These are phyloP conservation scores for Pythium pectinolyticum DNA, from an alignment of 352 stramenopile species.

Conservation along the genomic window DNA sequence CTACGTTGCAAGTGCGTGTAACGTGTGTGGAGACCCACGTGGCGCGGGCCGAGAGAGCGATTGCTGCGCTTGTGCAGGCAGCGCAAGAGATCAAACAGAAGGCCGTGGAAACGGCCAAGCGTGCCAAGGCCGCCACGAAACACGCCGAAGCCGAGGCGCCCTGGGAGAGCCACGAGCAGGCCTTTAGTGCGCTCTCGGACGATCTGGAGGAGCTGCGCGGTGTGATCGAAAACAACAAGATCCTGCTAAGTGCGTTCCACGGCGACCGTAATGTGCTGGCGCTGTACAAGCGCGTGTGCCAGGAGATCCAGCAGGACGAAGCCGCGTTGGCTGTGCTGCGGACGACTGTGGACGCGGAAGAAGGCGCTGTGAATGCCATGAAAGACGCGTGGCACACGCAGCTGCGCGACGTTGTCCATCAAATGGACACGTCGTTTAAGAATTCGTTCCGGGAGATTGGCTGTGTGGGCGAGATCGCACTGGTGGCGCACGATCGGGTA, in stretches of 20 bases:
- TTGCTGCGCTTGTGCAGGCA: constrained; percentile 54
- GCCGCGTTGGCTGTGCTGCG: constrained; percentile 54
- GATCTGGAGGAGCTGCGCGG: constrained; percentile 76
- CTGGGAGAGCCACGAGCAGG: constrained; percentile 61
- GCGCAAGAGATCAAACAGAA: constrained; percentile 68
- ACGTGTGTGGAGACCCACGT: constrained; percentile 66
- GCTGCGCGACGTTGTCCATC: constrained; percentile 65
- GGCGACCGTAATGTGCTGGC: constrained; percentile 74
- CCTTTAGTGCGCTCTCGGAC: constrained; percentile 63
- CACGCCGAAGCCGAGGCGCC: constrained; percentile 67
- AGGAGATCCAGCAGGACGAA: constrained; percentile 74
- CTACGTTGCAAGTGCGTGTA: constrained; percentile 66
- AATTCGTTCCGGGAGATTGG: constrained; percentile 87
- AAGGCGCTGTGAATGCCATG: constrained; percentile 72
- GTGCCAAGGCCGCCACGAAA: constrained; percentile 68
- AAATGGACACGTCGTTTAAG: constrained; percentile 83
- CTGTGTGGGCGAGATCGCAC: constrained; percentile 79
- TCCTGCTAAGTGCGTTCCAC: constrained; percentile 76
- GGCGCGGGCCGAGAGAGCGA: constrained; percentile 48
- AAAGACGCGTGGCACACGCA: constrained; percentile 73
- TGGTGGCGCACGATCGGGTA: constrained; percentile 75
- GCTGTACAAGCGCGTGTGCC: constrained; percentile 63
- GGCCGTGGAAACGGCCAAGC: constrained; percentile 53
- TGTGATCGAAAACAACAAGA: constrained; percentile 85
- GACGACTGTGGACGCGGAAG: constrained; percentile 55